Evolutionary conservation across 331 rosid genomes (phyloP).

Genomic region (Acacia concinna): DNA sequence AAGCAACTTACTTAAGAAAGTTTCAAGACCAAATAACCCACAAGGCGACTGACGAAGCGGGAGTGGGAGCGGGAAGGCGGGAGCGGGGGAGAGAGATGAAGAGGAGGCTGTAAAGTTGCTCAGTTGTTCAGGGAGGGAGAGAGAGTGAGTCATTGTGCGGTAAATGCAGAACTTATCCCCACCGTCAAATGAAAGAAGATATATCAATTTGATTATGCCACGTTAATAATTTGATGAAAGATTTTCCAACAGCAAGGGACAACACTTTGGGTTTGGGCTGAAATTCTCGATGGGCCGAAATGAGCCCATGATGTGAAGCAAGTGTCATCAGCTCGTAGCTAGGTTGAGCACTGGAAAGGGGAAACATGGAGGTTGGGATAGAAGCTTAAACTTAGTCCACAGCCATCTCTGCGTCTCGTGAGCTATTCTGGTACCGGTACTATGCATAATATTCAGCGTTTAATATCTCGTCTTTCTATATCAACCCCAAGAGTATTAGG

Average conservation of each 20-base stretch:
- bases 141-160: slow-evolving; percentile 5
- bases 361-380: background rate
- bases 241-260: background rate
- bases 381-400: background rate
- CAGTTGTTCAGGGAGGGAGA: background rate
- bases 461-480: slow-evolving; percentile 7
- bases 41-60: background rate
- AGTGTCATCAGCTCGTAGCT: background rate
- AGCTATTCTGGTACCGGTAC: slow-evolving; percentile 15
- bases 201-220: slow-evolving; percentile 1
- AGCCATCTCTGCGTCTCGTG: background rate
- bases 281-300: background rate
- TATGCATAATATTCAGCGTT: slow-evolving; percentile 54
- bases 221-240: background rate
- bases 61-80: background rate
- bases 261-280: background rate
- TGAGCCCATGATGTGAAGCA: background rate
- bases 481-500: slow-evolving; percentile 30
- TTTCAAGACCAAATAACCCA: background rate
- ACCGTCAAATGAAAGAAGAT: slow-evolving; percentile 6
- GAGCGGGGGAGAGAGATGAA: background rate
- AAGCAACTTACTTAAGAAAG: background rate
- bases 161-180: slow-evolving; percentile 18
- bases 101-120: slow-evolving; percentile 25
- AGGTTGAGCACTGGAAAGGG: background rate